Evolutionary conservation across 202 grass and related monocot species (phyloP).

Genomic region (Zizania palustris): DNA sequence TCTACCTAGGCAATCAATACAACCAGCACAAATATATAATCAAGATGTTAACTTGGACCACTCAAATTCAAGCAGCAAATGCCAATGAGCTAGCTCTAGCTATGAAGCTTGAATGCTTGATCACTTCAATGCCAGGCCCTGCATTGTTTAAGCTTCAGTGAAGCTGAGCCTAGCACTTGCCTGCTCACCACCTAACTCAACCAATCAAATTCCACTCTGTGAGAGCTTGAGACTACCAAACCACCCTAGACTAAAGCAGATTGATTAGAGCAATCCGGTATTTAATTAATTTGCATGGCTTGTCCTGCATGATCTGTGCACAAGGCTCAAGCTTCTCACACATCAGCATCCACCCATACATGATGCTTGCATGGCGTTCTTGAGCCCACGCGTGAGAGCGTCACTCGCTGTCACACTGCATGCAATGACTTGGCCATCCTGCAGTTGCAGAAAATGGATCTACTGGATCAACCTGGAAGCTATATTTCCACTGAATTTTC

Average conservation of each 20-base stretch:
- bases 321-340: neutral
- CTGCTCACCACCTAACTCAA: conserved; percentile 54
- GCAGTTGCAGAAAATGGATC: neutral
- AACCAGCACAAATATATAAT: neutral
- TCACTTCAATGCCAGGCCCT: conserved; percentile 17
- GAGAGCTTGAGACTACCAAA: conserved; percentile 48
- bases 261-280: neutral
- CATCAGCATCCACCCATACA: neutral
- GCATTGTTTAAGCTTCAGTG: conserved; percentile 44
- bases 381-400: neutral
- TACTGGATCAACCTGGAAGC: neutral
- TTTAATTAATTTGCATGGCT: conserved; percentile 26
- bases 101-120: neutral
- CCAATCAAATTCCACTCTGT: conserved; percentile 19
- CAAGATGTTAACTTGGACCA: conserved; percentile 33
- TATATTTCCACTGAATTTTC: neutral
- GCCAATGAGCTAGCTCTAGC: conserved; percentile 4
- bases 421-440: neutral
- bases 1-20: conserved; percentile 15
- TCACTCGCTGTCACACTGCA: neutral
- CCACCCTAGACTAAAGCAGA: conserved; percentile 33
- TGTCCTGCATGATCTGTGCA: conserved; percentile 3
- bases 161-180: conserved; percentile 49
- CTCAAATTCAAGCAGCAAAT: neutral
- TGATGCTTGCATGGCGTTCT: neutral